Evolutionary conservation across 345 rosid species (phyloP).

Genomic region (Hibiscus tridactylites): DNA sequence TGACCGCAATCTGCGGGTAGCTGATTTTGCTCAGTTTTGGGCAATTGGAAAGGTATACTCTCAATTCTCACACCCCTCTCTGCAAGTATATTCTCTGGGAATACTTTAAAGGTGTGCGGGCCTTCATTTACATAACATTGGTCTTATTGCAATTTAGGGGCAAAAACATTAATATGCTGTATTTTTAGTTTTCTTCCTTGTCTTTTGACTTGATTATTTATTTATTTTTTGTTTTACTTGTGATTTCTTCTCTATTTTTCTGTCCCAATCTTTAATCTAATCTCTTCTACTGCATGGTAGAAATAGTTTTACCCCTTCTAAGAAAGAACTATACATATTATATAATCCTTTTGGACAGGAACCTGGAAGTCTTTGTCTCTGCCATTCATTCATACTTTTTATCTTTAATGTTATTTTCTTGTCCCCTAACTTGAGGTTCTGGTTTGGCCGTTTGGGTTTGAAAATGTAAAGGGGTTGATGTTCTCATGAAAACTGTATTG

Average conservation of each 20-base stretch:
- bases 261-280: neutral
- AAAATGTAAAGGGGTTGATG: neutral
- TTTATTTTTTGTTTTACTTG: neutral
- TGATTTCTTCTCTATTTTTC: neutral
- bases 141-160: constrained; percentile 10
- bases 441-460: neutral
- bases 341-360: neutral
- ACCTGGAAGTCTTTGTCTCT: neutral
- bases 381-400: neutral
- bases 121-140: constrained; percentile 16
- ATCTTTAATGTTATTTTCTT: constrained; percentile 4
- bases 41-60: constrained; percentile 98
- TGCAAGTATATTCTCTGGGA: constrained; percentile 33
- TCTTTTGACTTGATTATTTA: neutral
- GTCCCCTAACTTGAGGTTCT: neutral
- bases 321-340: neutral
- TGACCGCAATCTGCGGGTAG: constrained; percentile 99
- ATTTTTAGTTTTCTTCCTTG: neutral
- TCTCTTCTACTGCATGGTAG: neutral
- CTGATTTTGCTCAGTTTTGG: constrained; percentile 99
- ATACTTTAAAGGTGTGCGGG: constrained; percentile 32
- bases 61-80: constrained; percentile 46
- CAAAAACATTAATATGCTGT: constrained; percentile 6
- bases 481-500: neutral
- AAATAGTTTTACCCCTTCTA: neutral